Conservation (phyloP, 192 early-diverging fungal genomes). For the Coemansia sp. region DNA sequence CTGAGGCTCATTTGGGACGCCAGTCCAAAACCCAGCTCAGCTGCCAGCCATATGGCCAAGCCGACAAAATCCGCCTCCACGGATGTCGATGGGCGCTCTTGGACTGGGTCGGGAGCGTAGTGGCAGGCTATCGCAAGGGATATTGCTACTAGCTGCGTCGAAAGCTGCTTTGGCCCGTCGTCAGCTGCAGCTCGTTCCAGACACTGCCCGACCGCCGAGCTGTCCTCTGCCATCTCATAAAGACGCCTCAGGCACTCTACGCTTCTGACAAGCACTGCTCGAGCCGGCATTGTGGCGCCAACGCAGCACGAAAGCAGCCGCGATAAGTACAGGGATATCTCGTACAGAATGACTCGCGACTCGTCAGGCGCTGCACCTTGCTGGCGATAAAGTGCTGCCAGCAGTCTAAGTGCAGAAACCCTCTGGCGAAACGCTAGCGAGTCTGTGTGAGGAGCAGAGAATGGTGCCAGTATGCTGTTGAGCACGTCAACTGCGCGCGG, state of each 20-base stretch:
- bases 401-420: conserved; percentile 22
- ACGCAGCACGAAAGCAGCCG: conserved; percentile 9
- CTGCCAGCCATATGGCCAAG: conserved; percentile 31
- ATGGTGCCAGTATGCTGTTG: neutral
- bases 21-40: neutral
- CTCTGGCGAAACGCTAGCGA: conserved; percentile 28
- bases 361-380: neutral
- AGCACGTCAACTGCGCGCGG: conserved; percentile 7
- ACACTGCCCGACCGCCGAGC: neutral
- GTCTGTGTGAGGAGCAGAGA: neutral
- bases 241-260: conserved; percentile 15
- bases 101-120: conserved; percentile 13
- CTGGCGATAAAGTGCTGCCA: conserved; percentile 21
- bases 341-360: conserved; percentile 14
- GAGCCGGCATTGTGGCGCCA: conserved; percentile 5
- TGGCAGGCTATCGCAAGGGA: conserved; percentile 20
- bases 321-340: conserved; percentile 26
- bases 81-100: conserved; percentile 5
- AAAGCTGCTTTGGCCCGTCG: neutral
- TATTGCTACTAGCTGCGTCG: conserved; percentile 19
- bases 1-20: neutral
- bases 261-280: conserved; percentile 9
- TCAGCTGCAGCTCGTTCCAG: neutral
- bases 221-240: neutral
- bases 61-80: conserved; percentile 28